These are phyloP conservation scores for Zymoseptoria passerinii DNA, from an alignment of 2,329 filamentous ascomycete species.

Conservation along the genomic window DNA sequence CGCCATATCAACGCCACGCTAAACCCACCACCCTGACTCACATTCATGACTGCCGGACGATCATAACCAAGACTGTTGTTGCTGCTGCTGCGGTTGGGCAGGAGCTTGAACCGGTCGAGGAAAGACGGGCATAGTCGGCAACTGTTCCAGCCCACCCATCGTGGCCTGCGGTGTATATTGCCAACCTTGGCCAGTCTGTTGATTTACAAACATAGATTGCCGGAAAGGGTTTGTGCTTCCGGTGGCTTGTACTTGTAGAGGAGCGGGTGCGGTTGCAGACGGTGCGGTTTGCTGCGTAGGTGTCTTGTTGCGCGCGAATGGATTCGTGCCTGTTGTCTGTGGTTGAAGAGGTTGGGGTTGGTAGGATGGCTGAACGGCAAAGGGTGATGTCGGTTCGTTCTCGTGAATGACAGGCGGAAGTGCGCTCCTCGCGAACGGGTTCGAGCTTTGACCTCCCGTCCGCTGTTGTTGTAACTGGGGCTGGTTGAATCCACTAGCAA, in stretches of 20 bases:
- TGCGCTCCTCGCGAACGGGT: conserved; percentile 55
- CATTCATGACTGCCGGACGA: neutral
- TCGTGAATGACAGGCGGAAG: conserved; percentile 20
- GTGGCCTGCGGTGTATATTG: conserved; percentile 67
- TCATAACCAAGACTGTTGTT: conserved; percentile 24
- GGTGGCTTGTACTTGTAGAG: conserved; percentile 66
- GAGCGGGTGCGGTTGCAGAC: conserved; percentile 28
- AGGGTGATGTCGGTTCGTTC: conserved; percentile 14
- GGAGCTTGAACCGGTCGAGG: conserved; percentile 57
- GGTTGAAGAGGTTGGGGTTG: conserved; percentile 42
- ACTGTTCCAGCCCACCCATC: conserved; percentile 67
- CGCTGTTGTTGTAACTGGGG: conserved; percentile 7
- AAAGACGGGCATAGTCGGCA: conserved; percentile 77
- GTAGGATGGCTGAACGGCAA: conserved; percentile 16
- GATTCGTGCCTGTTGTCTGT: conserved; percentile 62
- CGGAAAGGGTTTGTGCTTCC: conserved; percentile 93
- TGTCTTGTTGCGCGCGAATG: conserved; percentile 53
- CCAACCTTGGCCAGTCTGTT: conserved; percentile 81
- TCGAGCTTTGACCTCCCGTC: conserved; percentile 26
- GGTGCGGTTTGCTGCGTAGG: conserved; percentile 35
- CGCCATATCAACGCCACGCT: neutral
- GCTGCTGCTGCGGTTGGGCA: conserved; percentile 15
- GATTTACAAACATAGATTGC: conserved; percentile 82
- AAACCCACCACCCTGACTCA: neutral
- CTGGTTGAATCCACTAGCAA: conserved; percentile 7